Evolutionary conservation across 495 filamentous ascomycete species (phyloP).

Genomic region (Schizothecium vesticola): DNA sequence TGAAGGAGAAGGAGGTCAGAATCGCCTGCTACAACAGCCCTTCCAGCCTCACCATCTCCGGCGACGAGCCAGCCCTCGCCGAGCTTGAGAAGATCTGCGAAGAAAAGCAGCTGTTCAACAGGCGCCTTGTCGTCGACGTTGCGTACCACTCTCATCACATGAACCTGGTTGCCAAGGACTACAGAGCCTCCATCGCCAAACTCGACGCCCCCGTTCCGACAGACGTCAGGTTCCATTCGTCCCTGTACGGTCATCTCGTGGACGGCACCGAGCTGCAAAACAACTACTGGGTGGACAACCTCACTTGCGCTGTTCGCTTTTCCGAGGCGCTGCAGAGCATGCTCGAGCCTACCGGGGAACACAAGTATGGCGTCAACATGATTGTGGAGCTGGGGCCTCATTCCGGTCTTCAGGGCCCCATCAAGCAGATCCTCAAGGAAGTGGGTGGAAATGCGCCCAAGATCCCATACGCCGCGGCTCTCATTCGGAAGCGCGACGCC

Average conservation of each 20-base stretch:
- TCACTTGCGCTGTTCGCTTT: conserved; percentile 39
- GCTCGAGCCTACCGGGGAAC: conserved; percentile 31
- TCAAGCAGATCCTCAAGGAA: conserved; percentile 49
- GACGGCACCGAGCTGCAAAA: conserved; percentile 31
- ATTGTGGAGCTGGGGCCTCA: conserved; percentile 62
- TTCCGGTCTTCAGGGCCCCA: conserved; percentile 51
- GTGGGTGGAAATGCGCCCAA: conserved; percentile 31
- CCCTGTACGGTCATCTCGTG: conserved; percentile 28
- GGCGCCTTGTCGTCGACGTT: conserved; percentile 51
- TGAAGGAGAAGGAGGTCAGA: conserved; percentile 33
- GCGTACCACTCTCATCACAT: conserved; percentile 66
- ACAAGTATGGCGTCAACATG: conserved; percentile 38
- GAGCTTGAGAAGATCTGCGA: conserved; percentile 43
- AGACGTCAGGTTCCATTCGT: conserved; percentile 38
- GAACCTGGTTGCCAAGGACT: conserved; percentile 41
- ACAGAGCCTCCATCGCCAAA: conserved; percentile 29
- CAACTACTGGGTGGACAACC: conserved; percentile 44
- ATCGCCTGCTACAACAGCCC: conserved; percentile 57
- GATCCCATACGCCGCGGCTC: conserved; percentile 26
- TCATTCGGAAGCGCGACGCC: conserved; percentile 37
- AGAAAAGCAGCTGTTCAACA: conserved; percentile 44
- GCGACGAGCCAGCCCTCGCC: conserved; percentile 45
- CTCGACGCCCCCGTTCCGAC: conserved; percentile 29
- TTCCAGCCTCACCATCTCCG: conserved; percentile 55
- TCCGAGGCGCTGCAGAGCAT: conserved; percentile 33